A percentile compares a stretch with the other conserved stretches of the same genome.
phyloP scores from a whole-genome alignment of 2,329 filamentous ascomycete genomes.

The Ophiostoma triangulosporum region DNA sequence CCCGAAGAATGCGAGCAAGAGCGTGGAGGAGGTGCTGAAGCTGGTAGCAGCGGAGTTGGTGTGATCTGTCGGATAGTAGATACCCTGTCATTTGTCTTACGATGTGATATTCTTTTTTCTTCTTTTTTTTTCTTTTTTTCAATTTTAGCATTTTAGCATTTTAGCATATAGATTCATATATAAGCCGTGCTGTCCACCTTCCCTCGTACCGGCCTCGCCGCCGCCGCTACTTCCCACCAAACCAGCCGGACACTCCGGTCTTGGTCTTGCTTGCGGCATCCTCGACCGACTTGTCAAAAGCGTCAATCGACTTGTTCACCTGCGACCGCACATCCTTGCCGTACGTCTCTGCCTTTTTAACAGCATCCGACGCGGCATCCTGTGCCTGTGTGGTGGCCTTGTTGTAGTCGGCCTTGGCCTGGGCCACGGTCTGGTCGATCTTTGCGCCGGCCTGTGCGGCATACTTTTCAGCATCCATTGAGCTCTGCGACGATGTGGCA shows the following conservation, averaged over 20 bases:
- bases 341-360: constrained; percentile 60
- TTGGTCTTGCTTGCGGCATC: constrained; percentile 69
- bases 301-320: constrained; percentile 61
- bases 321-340: constrained; percentile 45
- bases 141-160: no score
- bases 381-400: constrained; percentile 40
- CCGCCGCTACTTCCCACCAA: constrained; percentile 44
- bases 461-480: constrained; percentile 49
- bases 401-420: constrained; percentile 42
- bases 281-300: constrained; percentile 73
- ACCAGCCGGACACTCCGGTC: constrained; percentile 74
- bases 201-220: neutral
- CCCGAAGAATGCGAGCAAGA: constrained; percentile 63
- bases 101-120: no score
- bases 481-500: constrained; percentile 50
- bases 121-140: no score
- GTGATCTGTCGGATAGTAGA: neutral
- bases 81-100: no score
- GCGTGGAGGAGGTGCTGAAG: constrained; percentile 69
- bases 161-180: neutral
- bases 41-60: constrained; percentile 47
- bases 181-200: no score
- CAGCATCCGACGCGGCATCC: constrained; percentile 63
- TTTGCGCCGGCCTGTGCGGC: constrained; percentile 50
- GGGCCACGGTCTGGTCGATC: constrained; percentile 54